Percentiles rank a stretch among this genome's conserved stretches.
These are phyloP conservation scores for Paramecium tetraurelia DNA, from an alignment of 73 alveolate species.

Conservation along the genomic window DNA sequence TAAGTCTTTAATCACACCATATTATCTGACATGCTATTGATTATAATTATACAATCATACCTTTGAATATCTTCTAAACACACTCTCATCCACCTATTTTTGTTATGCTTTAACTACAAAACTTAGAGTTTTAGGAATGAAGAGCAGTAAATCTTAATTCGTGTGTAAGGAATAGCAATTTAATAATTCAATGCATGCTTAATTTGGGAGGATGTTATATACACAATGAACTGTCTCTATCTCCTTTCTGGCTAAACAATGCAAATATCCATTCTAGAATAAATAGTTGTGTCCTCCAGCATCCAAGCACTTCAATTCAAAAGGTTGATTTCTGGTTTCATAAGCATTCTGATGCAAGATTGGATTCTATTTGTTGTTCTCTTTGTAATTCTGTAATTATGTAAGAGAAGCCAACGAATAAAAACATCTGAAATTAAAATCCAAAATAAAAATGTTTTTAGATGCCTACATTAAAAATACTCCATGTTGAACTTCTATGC, in stretches of 20 bases:
- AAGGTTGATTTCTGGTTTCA: slow-evolving; percentile 56
- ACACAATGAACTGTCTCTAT: slow-evolving; percentile 61
- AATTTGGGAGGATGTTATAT: slow-evolving; percentile 47
- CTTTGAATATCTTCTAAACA: neutral
- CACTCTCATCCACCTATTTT: neutral
- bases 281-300: slow-evolving; percentile 49
- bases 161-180: slow-evolving; percentile 57
- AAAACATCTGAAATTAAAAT: slow-evolving; percentile 56
- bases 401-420: slow-evolving; percentile 53
- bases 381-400: slow-evolving; percentile 25
- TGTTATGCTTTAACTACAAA: neutral
- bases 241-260: slow-evolving; percentile 49
- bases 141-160: slow-evolving; percentile 13
- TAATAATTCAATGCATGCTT: slow-evolving; percentile 40
- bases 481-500: slow-evolving; percentile 61
- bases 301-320: slow-evolving; percentile 56
- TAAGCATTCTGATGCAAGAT: slow-evolving; percentile 5
- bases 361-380: slow-evolving; percentile 23
- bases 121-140: neutral
- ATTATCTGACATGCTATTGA: neutral
- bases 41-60: neutral
- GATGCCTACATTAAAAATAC: slow-evolving; percentile 54
- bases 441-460: slow-evolving; percentile 53
- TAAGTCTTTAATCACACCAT: neutral
- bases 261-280: slow-evolving; percentile 54